Evolutionary conservation across 2,329 filamentous ascomycete genomes (phyloP), one percentile per base, ranked within the genome.

Genomic region (Ophiostoma angusticollis): DNA sequence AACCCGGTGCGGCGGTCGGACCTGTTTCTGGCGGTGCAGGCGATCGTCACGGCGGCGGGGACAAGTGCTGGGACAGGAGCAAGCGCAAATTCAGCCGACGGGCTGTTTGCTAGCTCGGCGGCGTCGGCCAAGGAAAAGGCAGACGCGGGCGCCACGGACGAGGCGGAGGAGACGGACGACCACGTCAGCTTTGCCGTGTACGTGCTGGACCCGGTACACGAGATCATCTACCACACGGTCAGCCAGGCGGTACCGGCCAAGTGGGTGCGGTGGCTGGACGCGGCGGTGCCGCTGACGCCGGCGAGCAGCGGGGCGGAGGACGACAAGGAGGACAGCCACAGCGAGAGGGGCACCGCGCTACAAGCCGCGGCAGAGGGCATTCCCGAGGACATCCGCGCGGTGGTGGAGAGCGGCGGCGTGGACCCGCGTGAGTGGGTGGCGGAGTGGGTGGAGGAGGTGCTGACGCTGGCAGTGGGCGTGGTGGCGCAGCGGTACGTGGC

Each of bases 371-470:
- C 52, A 16, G 50, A 53, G 9, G 51, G 52, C n/a, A 59, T 87
- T 24, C 89, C 91, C 0, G 80, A 84, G 21, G 85, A 87, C 53
- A 95, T 98, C 51, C 70, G 74, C 17, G 83, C 89, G 48, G 93
- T 96, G 46, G 75, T 98, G 29, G 74, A 77, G 52, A 62, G 63
- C 31, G 76, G 75, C 8, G 75, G 73, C 33, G 84, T 96, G 2
- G 91, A 98, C 54, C 91, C 91, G 0, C 72, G 91, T 42, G 91
- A 98, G 58, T 98, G 91, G 91, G 84, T 94, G 27, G 82, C 87
- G 3, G 91, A 96, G 59, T 98, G 91, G 91, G 72, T 98, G 33
- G 89, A 96, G 62, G 89, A 96, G 62, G 65, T 78, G 0, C 68
- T 98, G 23, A 76, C 68, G 29, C 64, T 96, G 35, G 74, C 78